Conservation (phyloP, 2,329 filamentous ascomycete species). For the Trematosphaeria pertusa region DNA sequence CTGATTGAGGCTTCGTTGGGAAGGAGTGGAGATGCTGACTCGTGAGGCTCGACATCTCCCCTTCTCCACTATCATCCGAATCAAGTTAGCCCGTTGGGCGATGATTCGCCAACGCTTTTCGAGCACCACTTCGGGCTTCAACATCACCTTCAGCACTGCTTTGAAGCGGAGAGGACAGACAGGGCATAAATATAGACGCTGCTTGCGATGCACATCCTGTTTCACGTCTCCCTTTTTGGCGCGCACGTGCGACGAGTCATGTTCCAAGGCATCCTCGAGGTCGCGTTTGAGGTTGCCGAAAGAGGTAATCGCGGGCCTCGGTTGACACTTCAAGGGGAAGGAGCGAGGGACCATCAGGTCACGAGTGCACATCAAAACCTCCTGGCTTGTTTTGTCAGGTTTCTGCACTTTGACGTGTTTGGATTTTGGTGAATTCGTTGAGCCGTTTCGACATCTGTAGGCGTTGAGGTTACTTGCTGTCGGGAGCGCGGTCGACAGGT, state of each 20-base stretch:
- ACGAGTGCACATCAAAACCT: not conserved
- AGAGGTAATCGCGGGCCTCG: too few species aligned
- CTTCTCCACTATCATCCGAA: not conserved
- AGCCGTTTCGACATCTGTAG: too few species aligned
- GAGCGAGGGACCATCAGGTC: not conserved
- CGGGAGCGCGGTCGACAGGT: too few species aligned
- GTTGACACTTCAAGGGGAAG: too few species aligned
- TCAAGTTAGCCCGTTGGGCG: too few species aligned
- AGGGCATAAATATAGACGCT: not conserved
- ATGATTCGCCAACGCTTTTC: too few species aligned
- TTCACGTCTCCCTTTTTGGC: conserved; percentile 4
- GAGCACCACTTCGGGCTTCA: too few species aligned
- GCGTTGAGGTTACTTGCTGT: too few species aligned
- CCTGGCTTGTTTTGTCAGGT: not conserved
- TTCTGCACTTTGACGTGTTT: not conserved
- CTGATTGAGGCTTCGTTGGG: not conserved
- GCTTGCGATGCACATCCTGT: not conserved
- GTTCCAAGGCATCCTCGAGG: not conserved
- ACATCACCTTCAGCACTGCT: too few species aligned
- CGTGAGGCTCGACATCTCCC: not conserved
- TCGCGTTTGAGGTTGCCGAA: conserved; percentile 3
- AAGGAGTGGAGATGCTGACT: not conserved
- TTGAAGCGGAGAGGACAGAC: not conserved
- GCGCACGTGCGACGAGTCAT: conserved; percentile 6
- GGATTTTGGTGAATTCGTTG: not conserved